Base-by-base conservation (phyloP, 2,329 filamentous ascomycete species). In the Penicillium italicum region DNA sequence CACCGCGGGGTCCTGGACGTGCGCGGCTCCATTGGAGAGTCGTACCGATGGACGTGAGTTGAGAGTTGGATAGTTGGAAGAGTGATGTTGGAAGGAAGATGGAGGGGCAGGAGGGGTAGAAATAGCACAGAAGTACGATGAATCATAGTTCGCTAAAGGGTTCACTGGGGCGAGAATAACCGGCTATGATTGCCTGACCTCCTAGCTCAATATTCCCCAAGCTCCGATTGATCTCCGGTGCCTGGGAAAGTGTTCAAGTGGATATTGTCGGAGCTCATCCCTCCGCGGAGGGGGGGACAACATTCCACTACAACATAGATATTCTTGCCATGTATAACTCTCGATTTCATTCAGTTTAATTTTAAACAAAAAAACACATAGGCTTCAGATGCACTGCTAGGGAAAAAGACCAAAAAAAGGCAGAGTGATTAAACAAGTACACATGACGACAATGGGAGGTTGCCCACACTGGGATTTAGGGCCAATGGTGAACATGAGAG, bases 1-100 rank as follows among this genome's bases (percentile, higher is more conserved):
- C 28, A 40, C 37, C 44, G 34, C 40, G 16, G 50, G 50, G 50
- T 40, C 46, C 41, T 31, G 55, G 62, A 66, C 62, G 50, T 68
- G 66, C 62, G 64, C 62, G 54, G 60, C 67, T 65, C 60, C 66
- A 69, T 70, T 46, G 62, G 62, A 62, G 66, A 64, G 63, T 60
- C 68, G 62, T 72, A 72, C 69, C 69, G 59, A 60, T 53, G 49
- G 59, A 59, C 50, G 42, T 44, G 16, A 18, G 38, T 40, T 24
- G 33, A 11, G 37, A 37, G 8, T 28, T 24, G 20, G 9, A 41
- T 20, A 22, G 36, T 38, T 22, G 37, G 7, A 47, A 51, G 16
- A 38, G 24, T 30, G 54, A 48, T 44, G 22, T 11, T 47, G 22
- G 16, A 36, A 36, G 41, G 26, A 24, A 44, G 33, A 37, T 45